Evolutionary conservation across 768 basidiomycete genomes (phyloP).

Genomic region (Boletus rubroflammeus): DNA sequence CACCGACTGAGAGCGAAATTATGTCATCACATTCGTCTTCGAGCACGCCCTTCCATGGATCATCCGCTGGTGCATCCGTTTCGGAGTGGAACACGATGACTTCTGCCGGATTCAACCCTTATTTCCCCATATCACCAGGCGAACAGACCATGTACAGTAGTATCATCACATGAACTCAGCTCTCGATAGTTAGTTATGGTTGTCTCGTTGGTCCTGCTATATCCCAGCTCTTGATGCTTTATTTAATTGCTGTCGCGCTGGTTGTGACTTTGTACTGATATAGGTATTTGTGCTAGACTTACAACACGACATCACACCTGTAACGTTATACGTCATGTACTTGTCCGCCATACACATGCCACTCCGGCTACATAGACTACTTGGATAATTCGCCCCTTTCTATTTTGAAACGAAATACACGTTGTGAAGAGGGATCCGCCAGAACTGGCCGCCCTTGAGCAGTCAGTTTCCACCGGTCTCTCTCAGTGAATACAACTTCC

Average conservation of each 20-base stretch:
- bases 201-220: constrained; percentile 2
- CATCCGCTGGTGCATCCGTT: constrained; percentile 46
- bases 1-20: constrained; percentile 61
- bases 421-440: constrained; percentile 42
- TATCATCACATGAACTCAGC: constrained; percentile 46
- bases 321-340: constrained; percentile 36
- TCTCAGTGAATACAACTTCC: constrained; percentile 62
- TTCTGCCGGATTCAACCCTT: constrained; percentile 59
- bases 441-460: constrained; percentile 37
- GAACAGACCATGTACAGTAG: constrained; percentile 56
- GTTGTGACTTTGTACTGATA: constrained; percentile 29
- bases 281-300: constrained; percentile 30
- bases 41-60: constrained; percentile 39
- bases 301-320: constrained; percentile 22
- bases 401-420: constrained; percentile 49
- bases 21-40: constrained; percentile 46
- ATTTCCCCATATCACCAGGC: constrained; percentile 57
- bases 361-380: constrained; percentile 18
- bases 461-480: constrained; percentile 59
- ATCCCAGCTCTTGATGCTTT: constrained; percentile 11
- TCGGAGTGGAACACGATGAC: constrained; percentile 61
- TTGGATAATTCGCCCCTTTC: constrained; percentile 13
- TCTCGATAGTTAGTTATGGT: not conserved
- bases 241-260: constrained; percentile 32
- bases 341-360: constrained; percentile 16